Evolutionary conservation across 2,329 filamentous ascomycete genomes (phyloP), one percentile per base, ranked within the genome.

Genomic region (Phaeomoniella chlamydospora): DNA sequence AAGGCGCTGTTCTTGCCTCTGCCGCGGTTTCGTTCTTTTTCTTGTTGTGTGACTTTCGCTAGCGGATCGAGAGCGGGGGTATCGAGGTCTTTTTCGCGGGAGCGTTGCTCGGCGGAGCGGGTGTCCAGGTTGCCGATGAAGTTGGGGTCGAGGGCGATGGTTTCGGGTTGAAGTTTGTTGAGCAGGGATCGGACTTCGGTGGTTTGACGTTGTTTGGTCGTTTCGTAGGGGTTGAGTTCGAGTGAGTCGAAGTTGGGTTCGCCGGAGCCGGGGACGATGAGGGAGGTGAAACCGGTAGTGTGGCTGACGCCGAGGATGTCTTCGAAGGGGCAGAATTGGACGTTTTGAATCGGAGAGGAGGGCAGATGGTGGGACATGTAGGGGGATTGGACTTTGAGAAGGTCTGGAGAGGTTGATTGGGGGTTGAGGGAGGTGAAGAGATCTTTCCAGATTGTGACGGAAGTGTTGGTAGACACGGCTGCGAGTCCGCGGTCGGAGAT

Each of bases 181-280:
- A 98, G 74, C 44, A 98, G 68, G 10, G 73, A 68, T 64, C 82
- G 85, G 56, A 98, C 86, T 59, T 98, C 90, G 35, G 72, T 71
- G 59, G 98, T 90, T 58, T 92, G 87, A 49, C 90, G 75, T 62
- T 96, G 87, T 62, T 90, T 92, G 50, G 68, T 71, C 36, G 80
- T 94, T 62, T 96, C 90, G 70, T 88, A 96, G 19, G 90, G 90
- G 65, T 98, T 98, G 48, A 78, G 69, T 58, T 98, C 90, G 37
- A 94, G 67, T 2, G 86, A 82, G 56, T 98, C 90, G 55, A 83
- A 94, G 70, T 96, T 96, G 54, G 90, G 77, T 58, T 98, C 90
- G 42, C 90, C 90, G n/a, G 88, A 82, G 33, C 90, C 90, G 5
- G 90, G 90, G 2, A 96, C 76, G 47, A 98, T 74, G 52, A 94